Percentiles rank a stretch among this genome's conserved stretches.
phyloP scores from a whole-genome alignment of 495 filamentous ascomycete genomes.

The Patellaria atrata region DNA sequence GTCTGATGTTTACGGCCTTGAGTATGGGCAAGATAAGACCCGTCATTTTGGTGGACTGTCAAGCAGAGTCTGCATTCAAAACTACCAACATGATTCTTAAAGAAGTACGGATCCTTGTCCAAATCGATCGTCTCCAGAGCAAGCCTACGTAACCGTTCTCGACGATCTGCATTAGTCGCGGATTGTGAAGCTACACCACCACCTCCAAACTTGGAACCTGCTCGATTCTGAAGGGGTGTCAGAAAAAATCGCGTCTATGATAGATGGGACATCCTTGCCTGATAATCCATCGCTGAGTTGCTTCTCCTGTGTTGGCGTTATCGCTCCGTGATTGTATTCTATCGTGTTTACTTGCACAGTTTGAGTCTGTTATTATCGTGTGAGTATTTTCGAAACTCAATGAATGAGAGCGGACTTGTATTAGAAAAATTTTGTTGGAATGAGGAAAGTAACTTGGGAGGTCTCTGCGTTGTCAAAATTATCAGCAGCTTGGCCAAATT shows the following conservation, averaged over 20 bases:
- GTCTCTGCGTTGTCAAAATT: too few relatives aligned
- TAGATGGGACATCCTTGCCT: too few relatives aligned
- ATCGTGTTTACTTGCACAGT: too few relatives aligned
- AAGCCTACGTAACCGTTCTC: constrained; percentile 93
- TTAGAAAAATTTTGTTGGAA: too few relatives aligned
- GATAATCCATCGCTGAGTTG: constrained; percentile 6
- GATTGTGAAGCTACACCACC: constrained; percentile 90
- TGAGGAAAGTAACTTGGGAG: too few relatives aligned
- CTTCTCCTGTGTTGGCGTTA: too few relatives aligned
- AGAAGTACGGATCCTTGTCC: constrained; percentile 99
- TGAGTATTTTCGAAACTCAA: too few relatives aligned
- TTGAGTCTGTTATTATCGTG: too few relatives aligned
- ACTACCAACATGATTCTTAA: constrained; percentile 97
- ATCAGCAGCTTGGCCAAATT: too few relatives aligned
- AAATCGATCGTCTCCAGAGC: constrained; percentile 98
- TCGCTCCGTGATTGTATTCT: too few relatives aligned
- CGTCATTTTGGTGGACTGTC: constrained; percentile 99
- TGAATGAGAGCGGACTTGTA: too few relatives aligned
- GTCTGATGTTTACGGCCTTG: constrained; percentile 99
- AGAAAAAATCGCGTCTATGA: too few relatives aligned
- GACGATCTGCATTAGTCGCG: constrained; percentile 89
- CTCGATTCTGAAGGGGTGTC: constrained; percentile 56
- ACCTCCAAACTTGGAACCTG: constrained; percentile 95
- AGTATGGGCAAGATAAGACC: constrained; percentile 96
- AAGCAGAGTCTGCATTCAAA: constrained; percentile 97